These are phyloP conservation scores for Dictyophora rubrovolvata DNA, from an alignment of 768 basidiomycete species.

Conservation along the genomic window DNA sequence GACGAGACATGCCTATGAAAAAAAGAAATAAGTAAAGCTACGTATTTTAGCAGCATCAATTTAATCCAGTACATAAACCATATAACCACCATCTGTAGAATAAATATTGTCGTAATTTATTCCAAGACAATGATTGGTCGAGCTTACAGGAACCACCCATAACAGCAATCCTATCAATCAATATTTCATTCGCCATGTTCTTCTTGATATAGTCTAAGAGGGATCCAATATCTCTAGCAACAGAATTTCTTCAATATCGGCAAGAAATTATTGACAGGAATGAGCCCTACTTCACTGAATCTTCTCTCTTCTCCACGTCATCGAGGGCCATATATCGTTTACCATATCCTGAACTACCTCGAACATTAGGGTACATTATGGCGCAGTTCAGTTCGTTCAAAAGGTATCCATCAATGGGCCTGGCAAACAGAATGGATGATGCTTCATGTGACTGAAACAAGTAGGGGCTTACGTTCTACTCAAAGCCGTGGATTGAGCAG, in stretches of 20 bases:
- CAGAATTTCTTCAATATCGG: not conserved
- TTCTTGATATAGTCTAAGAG: constrained; percentile 27
- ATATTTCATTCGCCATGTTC: constrained; percentile 24
- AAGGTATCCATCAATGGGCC: constrained; percentile 29
- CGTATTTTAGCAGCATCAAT: not conserved
- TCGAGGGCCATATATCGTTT: constrained; percentile 29
- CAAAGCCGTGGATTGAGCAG: constrained; percentile 25
- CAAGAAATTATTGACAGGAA: not conserved
- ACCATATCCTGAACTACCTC: constrained; percentile 34
- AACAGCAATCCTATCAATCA: constrained; percentile 30
- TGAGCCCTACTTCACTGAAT: constrained; percentile 29
- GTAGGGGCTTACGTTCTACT: constrained; percentile 21
- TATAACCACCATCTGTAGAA: constrained; percentile 28
- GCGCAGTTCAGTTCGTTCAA: constrained; percentile 32
- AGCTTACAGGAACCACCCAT: constrained; percentile 31
- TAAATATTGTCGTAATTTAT: not conserved
- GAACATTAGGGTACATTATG: constrained; percentile 32
- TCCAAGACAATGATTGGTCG: not conserved
- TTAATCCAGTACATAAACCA: constrained; percentile 27
- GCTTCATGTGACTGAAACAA: not conserved
- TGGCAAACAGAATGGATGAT: not conserved
- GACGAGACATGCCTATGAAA: constrained; percentile 27
- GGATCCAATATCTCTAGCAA: constrained; percentile 28
- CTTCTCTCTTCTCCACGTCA: constrained; percentile 33
- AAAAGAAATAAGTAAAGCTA: not conserved